Conservation (phyloP, 805 yeast genomes). For the Schizosaccharomyces octosporus region DNA sequence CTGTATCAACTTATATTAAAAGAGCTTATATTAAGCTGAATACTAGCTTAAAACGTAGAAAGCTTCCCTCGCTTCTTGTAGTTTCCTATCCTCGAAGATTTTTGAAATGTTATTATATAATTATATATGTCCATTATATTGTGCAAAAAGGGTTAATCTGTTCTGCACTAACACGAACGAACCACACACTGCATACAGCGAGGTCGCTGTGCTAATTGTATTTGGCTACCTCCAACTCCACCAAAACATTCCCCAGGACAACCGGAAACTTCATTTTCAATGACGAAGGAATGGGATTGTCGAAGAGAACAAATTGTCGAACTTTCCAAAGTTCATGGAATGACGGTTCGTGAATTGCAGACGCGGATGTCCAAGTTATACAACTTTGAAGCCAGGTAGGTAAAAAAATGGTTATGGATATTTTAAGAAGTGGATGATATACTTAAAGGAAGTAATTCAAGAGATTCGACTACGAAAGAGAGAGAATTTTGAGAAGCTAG, state of each 20-base stretch:
- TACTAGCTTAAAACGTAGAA: too few relatives aligned
- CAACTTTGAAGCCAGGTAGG: neutral
- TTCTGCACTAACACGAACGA: neutral
- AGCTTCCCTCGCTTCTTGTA: too few relatives aligned
- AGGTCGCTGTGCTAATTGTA: neutral
- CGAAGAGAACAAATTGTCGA: neutral
- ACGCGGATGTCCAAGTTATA: neutral
- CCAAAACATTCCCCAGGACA: neutral
- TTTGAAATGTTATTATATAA: too few relatives aligned
- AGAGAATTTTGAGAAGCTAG: too few relatives aligned
- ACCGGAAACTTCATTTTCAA: neutral
- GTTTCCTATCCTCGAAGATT: too few relatives aligned
- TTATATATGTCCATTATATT: too few relatives aligned
- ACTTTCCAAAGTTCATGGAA: neutral
- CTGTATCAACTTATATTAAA: too few relatives aligned
- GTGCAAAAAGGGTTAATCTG: neutral
- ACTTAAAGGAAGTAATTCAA: neutral
- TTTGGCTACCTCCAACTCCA: neutral
- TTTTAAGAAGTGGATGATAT: too few relatives aligned
- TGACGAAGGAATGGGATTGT: neutral
- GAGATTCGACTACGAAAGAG: neutral
- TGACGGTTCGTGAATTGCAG: conserved; percentile 1
- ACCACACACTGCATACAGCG: neutral
- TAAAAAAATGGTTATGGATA: neutral
- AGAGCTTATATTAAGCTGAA: too few relatives aligned